Percentiles rank a stretch among this genome's conserved stretches.
These are phyloP conservation scores for Aspergillus ibericus DNA, from an alignment of 2,329 filamentous ascomycete genomes.

Conservation along the genomic window DNA sequence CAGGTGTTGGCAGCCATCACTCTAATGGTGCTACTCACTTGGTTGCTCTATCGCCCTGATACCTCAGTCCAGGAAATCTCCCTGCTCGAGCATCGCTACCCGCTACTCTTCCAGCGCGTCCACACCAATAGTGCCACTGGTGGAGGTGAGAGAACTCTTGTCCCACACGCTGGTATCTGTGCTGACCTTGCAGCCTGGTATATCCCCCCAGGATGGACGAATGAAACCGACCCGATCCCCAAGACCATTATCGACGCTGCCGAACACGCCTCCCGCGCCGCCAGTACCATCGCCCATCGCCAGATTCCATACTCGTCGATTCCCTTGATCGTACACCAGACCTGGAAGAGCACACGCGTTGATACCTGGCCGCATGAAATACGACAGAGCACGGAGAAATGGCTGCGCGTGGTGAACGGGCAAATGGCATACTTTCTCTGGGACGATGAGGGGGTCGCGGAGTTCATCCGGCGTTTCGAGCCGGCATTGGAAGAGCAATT, in stretches of 20 bases:
- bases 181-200: slow-evolving; percentile 12
- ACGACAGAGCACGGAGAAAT: slow-evolving; percentile 28
- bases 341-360: slow-evolving; percentile 30
- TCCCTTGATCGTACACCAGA: slow-evolving; percentile 36
- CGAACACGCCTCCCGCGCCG: slow-evolving; percentile 21
- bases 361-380: slow-evolving; percentile 28
- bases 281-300: slow-evolving; percentile 11
- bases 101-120: neutral
- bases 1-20: neutral
- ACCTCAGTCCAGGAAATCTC: neutral
- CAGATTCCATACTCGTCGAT: slow-evolving; percentile 27
- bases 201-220: slow-evolving; percentile 10
- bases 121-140: neutral
- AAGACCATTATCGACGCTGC: slow-evolving; percentile 30
- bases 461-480: slow-evolving; percentile 29
- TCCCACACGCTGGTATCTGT: neutral
- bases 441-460: slow-evolving; percentile 32
- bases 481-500: slow-evolving; percentile 25
- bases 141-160: neutral
- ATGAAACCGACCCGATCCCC: neutral
- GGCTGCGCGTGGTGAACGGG: slow-evolving; percentile 25
- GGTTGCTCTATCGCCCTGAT: neutral
- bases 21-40: neutral
- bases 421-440: slow-evolving; percentile 37
- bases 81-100: neutral